Conservation (phyloP, 1,139 yeast genomes). For the Meyerozyma carpophila region DNA sequence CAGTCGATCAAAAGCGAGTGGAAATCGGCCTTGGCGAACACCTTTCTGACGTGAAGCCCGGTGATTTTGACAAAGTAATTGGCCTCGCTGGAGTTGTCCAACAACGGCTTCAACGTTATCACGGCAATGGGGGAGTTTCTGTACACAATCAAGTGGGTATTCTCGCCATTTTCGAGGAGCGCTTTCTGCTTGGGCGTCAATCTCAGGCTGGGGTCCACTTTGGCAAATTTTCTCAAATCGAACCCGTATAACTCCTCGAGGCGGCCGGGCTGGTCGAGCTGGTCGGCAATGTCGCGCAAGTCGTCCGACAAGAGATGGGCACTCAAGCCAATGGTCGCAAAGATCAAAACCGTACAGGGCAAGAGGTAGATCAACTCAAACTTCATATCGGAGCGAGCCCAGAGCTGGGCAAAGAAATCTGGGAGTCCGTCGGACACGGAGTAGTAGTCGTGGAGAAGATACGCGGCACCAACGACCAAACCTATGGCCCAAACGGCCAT, state of each 20-base stretch:
- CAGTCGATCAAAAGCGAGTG: conserved; percentile 57
- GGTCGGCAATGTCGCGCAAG: conserved; percentile 38
- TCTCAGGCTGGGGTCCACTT: conserved; percentile 17
- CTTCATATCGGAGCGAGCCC: conserved; percentile 20
- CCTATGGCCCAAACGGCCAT: conserved; percentile 20
- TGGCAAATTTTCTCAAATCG: conserved; percentile 44
- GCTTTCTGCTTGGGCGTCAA: conserved; percentile 19
- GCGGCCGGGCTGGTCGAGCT: conserved; percentile 27
- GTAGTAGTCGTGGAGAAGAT: conserved; percentile 30
- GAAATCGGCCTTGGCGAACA: conserved; percentile 58
- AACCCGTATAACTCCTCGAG: conserved; percentile 47
- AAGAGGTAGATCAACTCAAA: conserved; percentile 21
- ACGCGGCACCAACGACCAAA: conserved; percentile 16
- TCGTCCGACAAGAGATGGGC: conserved; percentile 35
- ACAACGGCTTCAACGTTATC: conserved; percentile 36
- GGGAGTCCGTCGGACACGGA: conserved; percentile 28
- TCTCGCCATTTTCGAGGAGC: conserved; percentile 29
- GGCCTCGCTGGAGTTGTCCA: conserved; percentile 30
- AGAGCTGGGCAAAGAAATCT: conserved; percentile 26
- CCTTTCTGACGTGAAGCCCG: conserved; percentile 60
- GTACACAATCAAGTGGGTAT: conserved; percentile 53
- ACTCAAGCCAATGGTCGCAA: conserved; percentile 19
- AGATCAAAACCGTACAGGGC: conserved; percentile 20
- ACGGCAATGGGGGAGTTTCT: conserved; percentile 67
- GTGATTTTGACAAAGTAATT: conserved; percentile 45